These are phyloP conservation scores for Samsoniella hepiali DNA, from an alignment of 2,329 filamentous ascomycete species.

Conservation along the genomic window DNA sequence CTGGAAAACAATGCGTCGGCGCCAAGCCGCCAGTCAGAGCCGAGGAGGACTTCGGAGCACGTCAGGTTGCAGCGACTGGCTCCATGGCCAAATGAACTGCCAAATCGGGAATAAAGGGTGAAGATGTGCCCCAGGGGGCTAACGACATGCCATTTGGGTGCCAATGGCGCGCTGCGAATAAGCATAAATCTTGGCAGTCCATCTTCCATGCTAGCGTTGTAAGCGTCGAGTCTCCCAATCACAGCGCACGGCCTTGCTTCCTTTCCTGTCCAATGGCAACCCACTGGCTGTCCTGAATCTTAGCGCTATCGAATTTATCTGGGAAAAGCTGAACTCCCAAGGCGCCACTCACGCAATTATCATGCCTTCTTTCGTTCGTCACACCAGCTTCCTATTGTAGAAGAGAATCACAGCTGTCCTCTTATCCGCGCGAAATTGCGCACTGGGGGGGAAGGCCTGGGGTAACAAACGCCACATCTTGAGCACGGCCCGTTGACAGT, in stretches of 20 bases:
- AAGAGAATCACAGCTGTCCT: neutral
- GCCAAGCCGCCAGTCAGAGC: constrained; percentile 5
- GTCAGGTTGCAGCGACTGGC: constrained; percentile 8
- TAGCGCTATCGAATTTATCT: neutral
- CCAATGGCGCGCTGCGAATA: neutral
- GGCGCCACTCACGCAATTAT: neutral
- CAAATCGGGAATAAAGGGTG: constrained; percentile 1
- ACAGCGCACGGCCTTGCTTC: neutral
- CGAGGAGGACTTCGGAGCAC: neutral
- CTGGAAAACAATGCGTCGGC: neutral
- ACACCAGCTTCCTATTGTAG: constrained; percentile 8
- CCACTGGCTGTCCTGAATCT: constrained; percentile 1
- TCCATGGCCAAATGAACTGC: neutral
- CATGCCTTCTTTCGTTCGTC: neutral
- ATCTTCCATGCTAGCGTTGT: neutral
- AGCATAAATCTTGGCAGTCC: constrained; percentile 16
- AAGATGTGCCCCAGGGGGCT: neutral
- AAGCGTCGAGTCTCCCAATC: neutral
- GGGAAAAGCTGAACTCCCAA: neutral
- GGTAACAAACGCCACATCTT: neutral
- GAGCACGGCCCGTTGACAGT: too few relatives aligned
- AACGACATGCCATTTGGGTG: neutral
- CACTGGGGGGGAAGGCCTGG: neutral
- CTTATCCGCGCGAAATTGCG: neutral
- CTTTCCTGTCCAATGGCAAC: neutral